Percentiles rank a stretch among this genome's conserved stretches.
Evolutionary conservation across 1,284 basidiomycete genomes (phyloP).

Genomic region (Thecaphora thlaspeos): DNA sequence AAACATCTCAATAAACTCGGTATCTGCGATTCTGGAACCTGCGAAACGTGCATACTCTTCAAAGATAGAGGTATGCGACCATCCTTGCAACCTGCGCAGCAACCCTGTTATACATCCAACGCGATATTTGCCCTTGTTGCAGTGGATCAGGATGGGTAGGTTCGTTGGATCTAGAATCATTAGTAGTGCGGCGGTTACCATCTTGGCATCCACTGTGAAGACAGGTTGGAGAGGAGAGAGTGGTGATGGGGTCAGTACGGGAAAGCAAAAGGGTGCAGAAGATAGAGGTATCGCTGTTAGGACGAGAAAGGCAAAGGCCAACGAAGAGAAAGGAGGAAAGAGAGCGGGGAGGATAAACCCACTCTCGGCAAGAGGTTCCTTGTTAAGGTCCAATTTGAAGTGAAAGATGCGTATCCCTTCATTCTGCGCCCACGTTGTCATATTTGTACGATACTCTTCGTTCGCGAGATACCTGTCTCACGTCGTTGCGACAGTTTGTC

Average conservation of each 20-base stretch:
- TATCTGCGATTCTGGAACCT: constrained; percentile 49
- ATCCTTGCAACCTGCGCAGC: constrained; percentile 51
- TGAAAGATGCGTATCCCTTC: constrained; percentile 46
- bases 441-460: constrained; percentile 52
- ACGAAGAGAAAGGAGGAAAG: constrained; percentile 1
- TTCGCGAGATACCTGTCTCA: constrained; percentile 41
- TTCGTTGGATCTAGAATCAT: constrained; percentile 42
- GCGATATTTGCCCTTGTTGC: constrained; percentile 57
- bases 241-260: too few relatives aligned
- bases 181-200: constrained; percentile 39
- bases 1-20: constrained; percentile 53
- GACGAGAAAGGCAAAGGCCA: background rate
- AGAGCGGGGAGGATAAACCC: constrained; percentile 1
- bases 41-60: constrained; percentile 56
- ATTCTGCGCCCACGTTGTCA: constrained; percentile 30
- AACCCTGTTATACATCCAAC: constrained; percentile 52
- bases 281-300: too few relatives aligned
- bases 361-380: constrained; percentile 54
- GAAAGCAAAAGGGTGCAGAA: too few relatives aligned
- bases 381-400: constrained; percentile 51
- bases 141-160: constrained; percentile 52
- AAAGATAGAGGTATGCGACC: constrained; percentile 55
- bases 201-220: constrained; percentile 36
- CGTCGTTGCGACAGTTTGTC: too few relatives aligned
- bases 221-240: too few relatives aligned